Percentiles rank a stretch among this genome's conserved stretches.
phyloP scores from a whole-genome alignment of 2,329 filamentous ascomycete genomes.

The Colletotrichum shisoi region DNA sequence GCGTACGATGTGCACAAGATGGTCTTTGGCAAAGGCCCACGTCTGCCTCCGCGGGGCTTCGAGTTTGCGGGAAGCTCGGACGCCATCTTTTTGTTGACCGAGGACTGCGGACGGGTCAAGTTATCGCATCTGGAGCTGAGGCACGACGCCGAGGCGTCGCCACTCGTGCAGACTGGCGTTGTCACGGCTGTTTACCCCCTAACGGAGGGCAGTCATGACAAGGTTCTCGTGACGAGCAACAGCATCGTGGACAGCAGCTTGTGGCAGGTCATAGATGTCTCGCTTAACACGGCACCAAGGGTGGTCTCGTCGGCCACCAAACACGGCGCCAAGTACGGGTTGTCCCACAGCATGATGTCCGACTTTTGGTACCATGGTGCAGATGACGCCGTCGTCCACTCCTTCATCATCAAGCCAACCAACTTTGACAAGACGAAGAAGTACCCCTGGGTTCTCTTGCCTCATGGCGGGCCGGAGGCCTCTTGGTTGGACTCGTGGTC shows the following conservation, averaged over 20 bases:
- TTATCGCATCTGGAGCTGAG: conserved; percentile 49
- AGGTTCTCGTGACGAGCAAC: conserved; percentile 50
- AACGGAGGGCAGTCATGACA: conserved; percentile 42
- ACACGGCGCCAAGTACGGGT: conserved; percentile 46
- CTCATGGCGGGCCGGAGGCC: conserved; percentile 54
- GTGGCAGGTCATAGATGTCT: conserved; percentile 49
- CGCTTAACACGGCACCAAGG: conserved; percentile 39
- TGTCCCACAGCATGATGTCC: conserved; percentile 50
- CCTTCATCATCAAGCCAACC: conserved; percentile 52
- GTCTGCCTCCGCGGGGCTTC: conserved; percentile 46
- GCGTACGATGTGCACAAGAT: conserved; percentile 46
- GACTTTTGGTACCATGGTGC: conserved; percentile 54
- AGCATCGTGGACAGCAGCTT: conserved; percentile 51
- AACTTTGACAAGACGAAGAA: conserved; percentile 49
- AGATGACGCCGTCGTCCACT: conserved; percentile 49
- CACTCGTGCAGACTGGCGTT: conserved; percentile 44
- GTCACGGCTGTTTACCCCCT: conserved; percentile 46
- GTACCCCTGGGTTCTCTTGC: conserved; percentile 51
- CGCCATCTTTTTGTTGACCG: conserved; percentile 48
- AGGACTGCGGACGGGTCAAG: conserved; percentile 47
- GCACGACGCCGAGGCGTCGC: conserved; percentile 43
- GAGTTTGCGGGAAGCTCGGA: conserved; percentile 49
- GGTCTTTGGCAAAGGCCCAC: conserved; percentile 43
- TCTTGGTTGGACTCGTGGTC: conserved; percentile 64
- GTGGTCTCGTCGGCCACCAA: conserved; percentile 47